Base-by-base conservation (phyloP, 352 stramenopile genomes). In the Globisporangium canariense region DNA sequence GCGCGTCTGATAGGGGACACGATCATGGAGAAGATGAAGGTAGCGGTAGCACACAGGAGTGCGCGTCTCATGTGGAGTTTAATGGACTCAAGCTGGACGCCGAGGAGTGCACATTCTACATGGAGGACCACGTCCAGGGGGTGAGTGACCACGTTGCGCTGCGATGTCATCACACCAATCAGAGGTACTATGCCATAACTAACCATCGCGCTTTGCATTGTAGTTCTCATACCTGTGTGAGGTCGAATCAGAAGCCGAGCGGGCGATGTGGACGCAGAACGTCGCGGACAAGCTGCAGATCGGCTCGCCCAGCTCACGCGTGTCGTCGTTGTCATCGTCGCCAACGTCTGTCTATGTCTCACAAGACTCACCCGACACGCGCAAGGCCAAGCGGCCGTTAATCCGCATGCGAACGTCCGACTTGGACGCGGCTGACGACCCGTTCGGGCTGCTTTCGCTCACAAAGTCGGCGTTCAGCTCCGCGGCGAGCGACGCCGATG, bases 381-480 rank as follows among this genome's bases (percentile, higher is more conserved):
- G 38, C 70, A 66, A 30, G 51, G 57, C 18, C 6, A 71, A 38
- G 49, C 71, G 76, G 10, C 75, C 69, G 49, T 41, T 84, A 40
- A 30, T 81, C 34, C 71, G 78, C 58, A 66, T 76, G 36, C 69
- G 72, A 22, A 76, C 70, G n/a, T 75, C 76, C 4, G 64, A 80
- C 58, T 52, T 85, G n/a, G 58, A 81, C 34, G 70, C 71, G 46
- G 76, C 81, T 6, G 75, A 87, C 9, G 76, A 86, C 36, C 71
- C 74, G 0, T 87, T 87, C 40, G 78, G 78, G 0, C 52, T 87
- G 22, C 34, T 85, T 14, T 81, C 74, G 4, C 55, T 87, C 1
- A 77, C 70, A n/a, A 83, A 73, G 11, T 85, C 78, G 14, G 76
- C 76, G 1, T 64, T 87, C 30, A 79, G 71, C 62, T 65, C 58